Base-by-base conservation (phyloP, 805 yeast species). In the Candida mattraensis region DNA sequence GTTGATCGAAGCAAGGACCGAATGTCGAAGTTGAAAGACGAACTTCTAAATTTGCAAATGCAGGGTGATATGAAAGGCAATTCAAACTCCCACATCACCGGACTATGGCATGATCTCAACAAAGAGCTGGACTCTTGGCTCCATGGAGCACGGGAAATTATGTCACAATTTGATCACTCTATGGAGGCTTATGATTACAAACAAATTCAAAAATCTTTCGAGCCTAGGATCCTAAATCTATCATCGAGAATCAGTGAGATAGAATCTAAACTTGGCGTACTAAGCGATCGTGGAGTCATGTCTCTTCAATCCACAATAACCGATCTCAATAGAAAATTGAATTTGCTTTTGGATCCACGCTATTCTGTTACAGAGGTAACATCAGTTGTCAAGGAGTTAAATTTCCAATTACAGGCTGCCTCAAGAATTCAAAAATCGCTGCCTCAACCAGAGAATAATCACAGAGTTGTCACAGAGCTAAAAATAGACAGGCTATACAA, bases 281-380 rank as follows among this genome's bases (percentile, higher is more conserved):
- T 30, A 11, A 40, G 31, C 29, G 11, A 33, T 34, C 16, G 17
- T 18, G 10, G 11, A 17, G 19, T 18, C 6, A 13, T 30, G 9
- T 28, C 62, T 2, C 13, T 59, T 3, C 58, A 56, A 30, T 37
- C 48, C 3, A 34, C 38, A 13, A 42, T 59, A 4, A 51, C 53
- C 31, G 62, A 60, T 40, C 28, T 60, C 5, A 46, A 53, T 22
- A 36, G 56, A 26, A 33, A 47, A 21, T 15, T 51, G 2, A 47
- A 49, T 18, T 5, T 59, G 8, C 17, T 57, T 3, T 14, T 45
- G 3, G 46, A 47, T 16, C 48, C 51, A 3, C 44, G 44, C 3
- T 35, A 30, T 12, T 28, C 45, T 4, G 12, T 35, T 4, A 31
- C 43, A 5, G 47, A 48, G 14, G 44, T 54, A 6, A 44, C 39